phyloP scores from a whole-genome alignment of 345 rosid species.

The Geranium brycei region DNA sequence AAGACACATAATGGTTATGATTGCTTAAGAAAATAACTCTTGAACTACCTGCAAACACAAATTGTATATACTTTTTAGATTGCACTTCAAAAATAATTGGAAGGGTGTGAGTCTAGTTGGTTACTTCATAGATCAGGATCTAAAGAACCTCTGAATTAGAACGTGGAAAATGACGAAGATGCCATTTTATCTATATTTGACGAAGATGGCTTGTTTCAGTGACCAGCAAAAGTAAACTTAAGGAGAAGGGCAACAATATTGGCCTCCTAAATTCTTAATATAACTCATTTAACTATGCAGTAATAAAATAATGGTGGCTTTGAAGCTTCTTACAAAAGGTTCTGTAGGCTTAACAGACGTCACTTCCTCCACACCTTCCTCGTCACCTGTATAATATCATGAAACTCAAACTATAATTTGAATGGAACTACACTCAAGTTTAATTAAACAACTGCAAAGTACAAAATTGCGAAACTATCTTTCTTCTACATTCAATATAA shows the following conservation, averaged over 20 bases:
- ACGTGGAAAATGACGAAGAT: background rate
- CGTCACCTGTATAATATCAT: constrained; percentile 25
- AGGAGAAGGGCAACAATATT: background rate
- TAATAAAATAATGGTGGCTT: background rate
- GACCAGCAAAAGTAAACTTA: background rate
- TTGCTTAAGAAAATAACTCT: background rate
- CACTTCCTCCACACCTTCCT: constrained; percentile 14
- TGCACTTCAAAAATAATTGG: background rate
- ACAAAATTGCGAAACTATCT: constrained; percentile 4
- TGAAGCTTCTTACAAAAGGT: constrained; percentile 21
- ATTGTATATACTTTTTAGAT: background rate
- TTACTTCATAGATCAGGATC: background rate
- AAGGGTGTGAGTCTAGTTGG: background rate
- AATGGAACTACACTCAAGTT: background rate
- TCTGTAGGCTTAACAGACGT: constrained; percentile 22
- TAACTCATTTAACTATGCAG: background rate
- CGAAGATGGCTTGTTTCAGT: background rate
- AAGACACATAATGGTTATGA: background rate
- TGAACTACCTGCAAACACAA: background rate
- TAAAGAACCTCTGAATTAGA: background rate
- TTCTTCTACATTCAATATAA: background rate
- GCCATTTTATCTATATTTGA: background rate
- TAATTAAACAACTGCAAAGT: background rate
- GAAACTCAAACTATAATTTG: background rate
- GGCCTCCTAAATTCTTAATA: background rate